Evolutionary conservation across 2,329 filamentous ascomycete species (phyloP).

Genomic region (Clarireedia homoeocarpa): DNA sequence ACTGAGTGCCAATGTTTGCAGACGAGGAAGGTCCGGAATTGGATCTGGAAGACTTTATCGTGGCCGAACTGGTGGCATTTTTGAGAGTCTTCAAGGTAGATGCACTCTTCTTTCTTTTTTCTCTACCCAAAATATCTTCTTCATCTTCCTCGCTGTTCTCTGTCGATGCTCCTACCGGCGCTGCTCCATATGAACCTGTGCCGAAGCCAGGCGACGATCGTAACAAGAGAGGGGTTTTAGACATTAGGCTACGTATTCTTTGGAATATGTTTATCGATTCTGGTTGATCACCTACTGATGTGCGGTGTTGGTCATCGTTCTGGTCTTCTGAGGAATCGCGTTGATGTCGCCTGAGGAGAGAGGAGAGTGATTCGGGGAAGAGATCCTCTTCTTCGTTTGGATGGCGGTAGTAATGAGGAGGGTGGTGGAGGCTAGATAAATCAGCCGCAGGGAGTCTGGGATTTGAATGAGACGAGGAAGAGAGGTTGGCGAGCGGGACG

Average conservation of each 20-base stretch:
- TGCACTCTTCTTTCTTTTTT: conserved; percentile 19
- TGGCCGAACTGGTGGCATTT: conserved; percentile 20
- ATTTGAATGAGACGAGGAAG: background rate
- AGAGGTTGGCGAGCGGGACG: background rate
- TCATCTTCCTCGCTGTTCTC: conserved; percentile 30
- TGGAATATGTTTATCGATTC: conserved; percentile 16
- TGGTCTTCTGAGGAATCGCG: conserved; percentile 10
- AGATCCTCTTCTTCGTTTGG: conserved; percentile 16
- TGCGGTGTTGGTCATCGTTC: conserved; percentile 12
- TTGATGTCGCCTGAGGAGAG: conserved; percentile 22
- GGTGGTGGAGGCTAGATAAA: background rate
- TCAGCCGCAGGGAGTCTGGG: background rate
- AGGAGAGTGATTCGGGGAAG: conserved; percentile 23
- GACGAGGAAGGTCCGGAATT: conserved; percentile 12
- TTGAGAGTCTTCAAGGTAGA: conserved; percentile 23
- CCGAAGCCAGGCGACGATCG: conserved; percentile 53
- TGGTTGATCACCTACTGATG: conserved; percentile 7
- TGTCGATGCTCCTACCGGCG: conserved; percentile 38
- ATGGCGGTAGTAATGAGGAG: background rate
- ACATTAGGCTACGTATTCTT: conserved; percentile 30
- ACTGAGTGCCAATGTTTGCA: background rate
- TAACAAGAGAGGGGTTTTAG: conserved; percentile 47
- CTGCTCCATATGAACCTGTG: conserved; percentile 53
- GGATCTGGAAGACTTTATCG: conserved; percentile 9
- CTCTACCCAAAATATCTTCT: conserved; percentile 16